These are phyloP conservation scores for Colletotrichum graminicola DNA, from an alignment of 2,329 filamentous ascomycete genomes.

Conservation along the genomic window DNA sequence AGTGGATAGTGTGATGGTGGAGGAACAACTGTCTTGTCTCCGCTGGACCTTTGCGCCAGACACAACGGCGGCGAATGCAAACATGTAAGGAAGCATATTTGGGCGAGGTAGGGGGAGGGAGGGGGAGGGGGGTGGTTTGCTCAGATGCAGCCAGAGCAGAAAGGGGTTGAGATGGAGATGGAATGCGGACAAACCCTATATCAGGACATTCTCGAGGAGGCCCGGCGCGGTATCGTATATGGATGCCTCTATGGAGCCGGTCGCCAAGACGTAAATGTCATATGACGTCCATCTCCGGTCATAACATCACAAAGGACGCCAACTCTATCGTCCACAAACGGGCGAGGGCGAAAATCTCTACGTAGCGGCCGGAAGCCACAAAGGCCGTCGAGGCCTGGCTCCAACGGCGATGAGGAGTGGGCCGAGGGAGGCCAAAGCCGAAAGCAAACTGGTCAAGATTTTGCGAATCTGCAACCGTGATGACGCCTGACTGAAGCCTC, in stretches of 20 bases:
- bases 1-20: constrained; percentile 28
- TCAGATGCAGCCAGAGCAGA: constrained; percentile 11
- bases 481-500: neutral
- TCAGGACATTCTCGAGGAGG: constrained; percentile 18
- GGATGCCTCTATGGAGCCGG: neutral
- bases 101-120: constrained; percentile 7
- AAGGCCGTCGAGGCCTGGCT: constrained; percentile 14
- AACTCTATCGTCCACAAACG: constrained; percentile 31
- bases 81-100: constrained; percentile 28
- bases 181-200: constrained; percentile 42
- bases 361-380: neutral
- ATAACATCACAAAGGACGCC: constrained; percentile 22
- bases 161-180: constrained; percentile 6
- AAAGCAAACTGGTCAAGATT: constrained; percentile 18
- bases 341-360: constrained; percentile 5
- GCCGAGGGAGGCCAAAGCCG: neutral
- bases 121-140: neutral
- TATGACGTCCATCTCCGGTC: constrained; percentile 37
- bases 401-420: neutral
- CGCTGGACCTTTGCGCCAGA: constrained; percentile 24
- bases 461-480: constrained; percentile 16
- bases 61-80: constrained; percentile 30
- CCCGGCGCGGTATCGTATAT: constrained; percentile 19
- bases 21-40: constrained; percentile 33
- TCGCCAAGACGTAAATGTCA: constrained; percentile 12